Evolutionary conservation across 176 grass and related monocot genomes (phyloP).

Genomic region (Oryza nivara): DNA sequence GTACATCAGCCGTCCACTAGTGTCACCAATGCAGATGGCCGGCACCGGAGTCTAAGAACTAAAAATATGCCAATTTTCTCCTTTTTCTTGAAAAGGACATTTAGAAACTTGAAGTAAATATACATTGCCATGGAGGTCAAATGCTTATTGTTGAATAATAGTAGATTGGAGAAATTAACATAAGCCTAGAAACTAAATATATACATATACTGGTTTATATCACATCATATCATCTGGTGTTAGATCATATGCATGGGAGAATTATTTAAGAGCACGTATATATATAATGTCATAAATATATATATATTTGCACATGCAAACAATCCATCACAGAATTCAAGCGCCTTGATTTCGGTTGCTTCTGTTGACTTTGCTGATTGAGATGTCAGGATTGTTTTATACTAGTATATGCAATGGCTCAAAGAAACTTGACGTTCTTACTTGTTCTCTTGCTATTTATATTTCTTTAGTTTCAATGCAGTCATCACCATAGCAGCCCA

Average conservation of each 20-base stretch:
- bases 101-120: background rate
- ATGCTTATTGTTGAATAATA: slow-evolving; percentile 11
- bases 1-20: slow-evolving; percentile 13
- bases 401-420: background rate
- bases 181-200: background rate
- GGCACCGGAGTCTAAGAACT: slow-evolving; percentile 34
- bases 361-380: slow-evolving; percentile 52
- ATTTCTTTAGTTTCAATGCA: slow-evolving; percentile 19
- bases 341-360: slow-evolving; percentile 41
- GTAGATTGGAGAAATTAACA: background rate
- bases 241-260: background rate
- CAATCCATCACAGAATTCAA: slow-evolving; percentile 46
- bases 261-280: background rate
- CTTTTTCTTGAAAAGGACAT: slow-evolving; percentile 45
- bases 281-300: background rate
- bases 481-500: background rate
- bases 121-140: slow-evolving; percentile 15
- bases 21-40: slow-evolving; percentile 37
- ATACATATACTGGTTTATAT: background rate
- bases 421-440: slow-evolving; percentile 33
- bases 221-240: slow-evolving; percentile 22
- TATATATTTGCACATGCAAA: slow-evolving; percentile 14
- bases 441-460: slow-evolving; percentile 36
- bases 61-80: slow-evolving; percentile 34
- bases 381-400: slow-evolving; percentile 42